Conservation (phyloP, 345 rosid genomes). For the Hibiscus trionum region DNA sequence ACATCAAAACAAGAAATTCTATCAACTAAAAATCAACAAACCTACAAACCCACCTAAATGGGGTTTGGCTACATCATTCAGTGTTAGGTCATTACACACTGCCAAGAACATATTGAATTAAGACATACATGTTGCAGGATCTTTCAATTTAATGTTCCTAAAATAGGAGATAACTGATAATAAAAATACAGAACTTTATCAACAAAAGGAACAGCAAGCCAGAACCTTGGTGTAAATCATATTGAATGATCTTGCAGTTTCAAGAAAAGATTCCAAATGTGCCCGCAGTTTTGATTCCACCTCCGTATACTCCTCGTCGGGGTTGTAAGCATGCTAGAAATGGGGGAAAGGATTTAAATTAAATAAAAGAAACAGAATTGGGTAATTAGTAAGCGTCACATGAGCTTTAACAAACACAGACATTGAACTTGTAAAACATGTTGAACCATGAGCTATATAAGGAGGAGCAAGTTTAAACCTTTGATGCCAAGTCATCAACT, state of each 20-base stretch:
- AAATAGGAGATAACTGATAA: not conserved
- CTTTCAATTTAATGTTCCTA: not conserved
- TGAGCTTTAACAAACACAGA: not conserved
- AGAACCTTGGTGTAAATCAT: conserved; percentile 83
- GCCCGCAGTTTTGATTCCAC: conserved; percentile 78
- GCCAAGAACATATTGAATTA: not conserved
- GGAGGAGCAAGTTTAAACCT: conserved; percentile 37
- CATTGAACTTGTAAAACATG: not conserved
- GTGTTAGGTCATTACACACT: not conserved
- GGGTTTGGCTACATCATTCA: not conserved
- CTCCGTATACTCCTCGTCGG: conserved; percentile 84
- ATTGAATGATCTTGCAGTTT: conserved; percentile 92
- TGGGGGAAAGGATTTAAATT: not conserved
- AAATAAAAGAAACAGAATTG: not conserved
- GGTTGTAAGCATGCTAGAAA: conserved; percentile 83
- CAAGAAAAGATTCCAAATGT: conserved; percentile 81
- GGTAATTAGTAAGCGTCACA: not conserved
- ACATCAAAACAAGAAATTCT: not conserved
- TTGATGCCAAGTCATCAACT: conserved; percentile 91
- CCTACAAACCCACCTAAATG: not conserved
- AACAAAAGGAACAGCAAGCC: conserved; percentile 5
- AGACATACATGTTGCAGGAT: not conserved
- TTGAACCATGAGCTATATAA: not conserved
- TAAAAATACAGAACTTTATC: not conserved
- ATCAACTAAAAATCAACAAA: not conserved